Conservation (phyloP, 2,329 filamentous ascomycete genomes). For the Cytospora leucostoma region DNA sequence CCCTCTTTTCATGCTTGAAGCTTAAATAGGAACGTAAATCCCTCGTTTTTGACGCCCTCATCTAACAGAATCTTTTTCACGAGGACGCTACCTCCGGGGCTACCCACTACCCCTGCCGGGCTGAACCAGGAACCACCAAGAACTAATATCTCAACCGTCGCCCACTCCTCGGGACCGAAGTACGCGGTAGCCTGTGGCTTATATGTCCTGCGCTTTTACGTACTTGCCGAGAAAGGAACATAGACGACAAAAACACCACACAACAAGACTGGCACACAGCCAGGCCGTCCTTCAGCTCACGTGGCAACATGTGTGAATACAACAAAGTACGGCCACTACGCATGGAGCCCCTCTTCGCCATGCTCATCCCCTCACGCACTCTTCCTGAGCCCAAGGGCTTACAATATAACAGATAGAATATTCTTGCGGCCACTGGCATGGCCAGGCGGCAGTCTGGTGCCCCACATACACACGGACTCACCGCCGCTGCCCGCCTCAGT, state of each 20-base stretch:
- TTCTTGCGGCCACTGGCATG: slow-evolving; percentile 54
- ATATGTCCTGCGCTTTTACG: neutral
- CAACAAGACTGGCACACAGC: neutral
- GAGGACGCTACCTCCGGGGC: neutral
- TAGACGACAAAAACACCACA: neutral
- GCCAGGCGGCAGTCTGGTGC: slow-evolving; percentile 48
- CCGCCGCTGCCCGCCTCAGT: slow-evolving; percentile 44
- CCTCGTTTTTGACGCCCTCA: slow-evolving; percentile 11
- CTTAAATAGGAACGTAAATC: slow-evolving; percentile 15
- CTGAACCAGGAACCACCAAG: slow-evolving; percentile 1
- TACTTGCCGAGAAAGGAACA: neutral
- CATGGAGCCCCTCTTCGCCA: neutral
- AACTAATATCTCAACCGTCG: neutral
- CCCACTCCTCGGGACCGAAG: no score
- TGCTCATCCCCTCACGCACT: neutral
- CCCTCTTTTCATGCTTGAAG: slow-evolving; percentile 22
- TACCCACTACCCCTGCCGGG: neutral
- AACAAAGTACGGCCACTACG: slow-evolving; percentile 23
- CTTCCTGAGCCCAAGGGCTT: neutral
- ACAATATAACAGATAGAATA: slow-evolving; percentile 45
- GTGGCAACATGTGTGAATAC: slow-evolving; percentile 27
- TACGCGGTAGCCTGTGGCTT: neutral
- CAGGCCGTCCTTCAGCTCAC: neutral
- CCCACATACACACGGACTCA: slow-evolving; percentile 48
- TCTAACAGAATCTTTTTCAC: neutral